Percentiles rank a stretch among this genome's conserved stretches.
phyloP scores from a whole-genome alignment of 139 green algal genomes.

The Edaphochlamys debaryana region DNA sequence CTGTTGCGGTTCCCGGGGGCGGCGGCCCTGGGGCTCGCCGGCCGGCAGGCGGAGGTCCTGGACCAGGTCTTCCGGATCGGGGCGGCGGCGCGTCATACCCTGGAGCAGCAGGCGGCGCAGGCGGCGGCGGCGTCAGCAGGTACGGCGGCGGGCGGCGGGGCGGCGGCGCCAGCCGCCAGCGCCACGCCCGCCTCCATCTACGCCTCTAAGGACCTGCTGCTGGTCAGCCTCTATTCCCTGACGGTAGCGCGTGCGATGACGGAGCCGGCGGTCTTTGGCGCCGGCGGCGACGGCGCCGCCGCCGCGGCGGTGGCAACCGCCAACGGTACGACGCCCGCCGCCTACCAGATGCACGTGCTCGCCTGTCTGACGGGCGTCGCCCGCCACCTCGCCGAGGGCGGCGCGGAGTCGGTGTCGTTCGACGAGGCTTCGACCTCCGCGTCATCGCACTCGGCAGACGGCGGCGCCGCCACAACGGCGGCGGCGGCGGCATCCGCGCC shows the following conservation, averaged over 20 bases:
- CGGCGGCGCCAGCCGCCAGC: too few relatives aligned
- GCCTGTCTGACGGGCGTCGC: constrained; percentile 29
- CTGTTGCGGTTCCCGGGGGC: constrained; percentile 23
- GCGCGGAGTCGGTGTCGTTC: constrained; percentile 17
- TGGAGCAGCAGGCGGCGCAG: constrained; percentile 19
- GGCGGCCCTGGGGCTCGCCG: constrained; percentile 12
- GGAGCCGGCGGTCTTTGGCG: not conserved
- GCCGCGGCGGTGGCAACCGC: not conserved
- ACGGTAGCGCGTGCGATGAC: not conserved
- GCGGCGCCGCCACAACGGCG: not conserved
- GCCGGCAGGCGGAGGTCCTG: not conserved
- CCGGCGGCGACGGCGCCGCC: too few relatives aligned
- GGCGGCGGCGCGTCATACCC: not conserved
- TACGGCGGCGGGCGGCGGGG: not conserved
- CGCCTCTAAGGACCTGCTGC: constrained; percentile 42
- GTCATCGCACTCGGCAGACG: not conserved
- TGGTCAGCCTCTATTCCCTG: constrained; percentile 31
- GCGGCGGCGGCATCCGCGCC: not conserved
- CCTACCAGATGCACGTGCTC: constrained; percentile 8
- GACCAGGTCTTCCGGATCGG: not conserved
- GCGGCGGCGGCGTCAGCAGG: not conserved
- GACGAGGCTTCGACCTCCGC: not conserved
- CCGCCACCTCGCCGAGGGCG: constrained; percentile 44
- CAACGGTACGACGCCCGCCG: not conserved
- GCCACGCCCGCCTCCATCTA: not conserved